Percentiles rank a stretch among this genome's conserved stretches.
These are phyloP conservation scores for Triglochin maritima DNA, from an alignment of 106 monocot species.

Conservation along the genomic window DNA sequence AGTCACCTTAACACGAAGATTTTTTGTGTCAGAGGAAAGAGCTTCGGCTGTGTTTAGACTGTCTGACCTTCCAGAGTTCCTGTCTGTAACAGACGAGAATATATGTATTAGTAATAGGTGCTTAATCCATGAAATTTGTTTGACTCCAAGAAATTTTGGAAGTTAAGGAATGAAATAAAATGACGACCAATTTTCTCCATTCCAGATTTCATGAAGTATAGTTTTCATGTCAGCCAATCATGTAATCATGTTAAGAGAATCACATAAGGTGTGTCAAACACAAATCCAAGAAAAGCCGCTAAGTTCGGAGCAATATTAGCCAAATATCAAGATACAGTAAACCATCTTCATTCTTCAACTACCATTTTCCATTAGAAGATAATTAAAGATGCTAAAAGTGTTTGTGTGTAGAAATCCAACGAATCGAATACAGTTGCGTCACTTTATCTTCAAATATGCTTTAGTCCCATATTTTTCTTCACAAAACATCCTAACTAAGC, in stretches of 20 bases:
- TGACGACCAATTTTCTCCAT: background rate
- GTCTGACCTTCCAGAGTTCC: slow-evolving; percentile 5
- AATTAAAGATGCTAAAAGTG: no score
- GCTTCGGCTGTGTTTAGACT: background rate
- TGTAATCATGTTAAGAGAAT: background rate
- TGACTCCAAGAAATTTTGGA: background rate
- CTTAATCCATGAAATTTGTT: background rate
- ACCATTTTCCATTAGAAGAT: no score
- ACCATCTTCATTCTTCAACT: no score
- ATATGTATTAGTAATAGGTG: background rate
- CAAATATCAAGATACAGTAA: no score
- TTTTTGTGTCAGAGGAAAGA: slow-evolving; percentile 5
- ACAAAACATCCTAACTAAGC: no score
- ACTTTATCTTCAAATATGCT: no score
- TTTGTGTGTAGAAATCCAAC: no score
- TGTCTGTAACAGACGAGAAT: background rate
- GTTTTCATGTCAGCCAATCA: background rate
- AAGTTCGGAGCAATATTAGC: no score
- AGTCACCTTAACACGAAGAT: slow-evolving; percentile 14
- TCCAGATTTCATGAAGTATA: no score
- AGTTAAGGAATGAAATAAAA: background rate
- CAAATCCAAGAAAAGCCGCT: no score
- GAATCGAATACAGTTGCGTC: no score
- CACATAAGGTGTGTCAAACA: background rate
- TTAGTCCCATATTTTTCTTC: no score